Percentiles rank a stretch among this genome's conserved stretches.
These are phyloP conservation scores for Botryotinia convoluta DNA, from an alignment of 2,329 filamentous ascomycete genomes.

Conservation along the genomic window DNA sequence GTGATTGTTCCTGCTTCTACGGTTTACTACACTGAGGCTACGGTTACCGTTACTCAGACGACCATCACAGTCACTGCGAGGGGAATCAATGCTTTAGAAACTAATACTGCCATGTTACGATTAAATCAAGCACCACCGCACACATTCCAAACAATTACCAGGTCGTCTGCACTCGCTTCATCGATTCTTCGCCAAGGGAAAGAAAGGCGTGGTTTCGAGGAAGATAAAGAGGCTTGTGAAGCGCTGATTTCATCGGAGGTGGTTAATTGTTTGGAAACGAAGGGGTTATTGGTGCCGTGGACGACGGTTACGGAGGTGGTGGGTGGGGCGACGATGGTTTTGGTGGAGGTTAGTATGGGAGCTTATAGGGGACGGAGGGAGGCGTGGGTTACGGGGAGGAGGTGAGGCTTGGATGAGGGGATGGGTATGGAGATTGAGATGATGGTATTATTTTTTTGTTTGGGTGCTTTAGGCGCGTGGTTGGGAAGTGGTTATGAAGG, in stretches of 20 bases:
- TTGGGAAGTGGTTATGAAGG: background rate
- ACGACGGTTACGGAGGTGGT: background rate
- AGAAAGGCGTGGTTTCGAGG: background rate
- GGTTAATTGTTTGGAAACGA: background rate
- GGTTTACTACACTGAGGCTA: background rate
- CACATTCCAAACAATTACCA: background rate
- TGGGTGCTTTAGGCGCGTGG: accelerated
- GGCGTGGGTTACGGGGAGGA: background rate
- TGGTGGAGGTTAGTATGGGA: background rate
- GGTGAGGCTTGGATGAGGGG: background rate
- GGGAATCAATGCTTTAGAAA: background rate
- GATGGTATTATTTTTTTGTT: too few species aligned
- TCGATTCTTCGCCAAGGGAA: background rate
- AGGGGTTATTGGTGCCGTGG: background rate
- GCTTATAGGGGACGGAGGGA: too few species aligned
- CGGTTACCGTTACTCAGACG: background rate
- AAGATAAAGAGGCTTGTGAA: background rate
- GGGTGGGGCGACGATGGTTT: background rate
- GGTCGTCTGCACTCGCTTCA: background rate
- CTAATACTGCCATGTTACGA: too few species aligned
- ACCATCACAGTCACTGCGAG: background rate
- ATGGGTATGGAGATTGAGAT: too few species aligned
- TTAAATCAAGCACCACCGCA: background rate
- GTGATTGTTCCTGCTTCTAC: background rate
- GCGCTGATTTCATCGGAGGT: background rate